Conservation (phyloP, 2,329 filamentous ascomycete genomes). For the Ophiostoma quercus region DNA sequence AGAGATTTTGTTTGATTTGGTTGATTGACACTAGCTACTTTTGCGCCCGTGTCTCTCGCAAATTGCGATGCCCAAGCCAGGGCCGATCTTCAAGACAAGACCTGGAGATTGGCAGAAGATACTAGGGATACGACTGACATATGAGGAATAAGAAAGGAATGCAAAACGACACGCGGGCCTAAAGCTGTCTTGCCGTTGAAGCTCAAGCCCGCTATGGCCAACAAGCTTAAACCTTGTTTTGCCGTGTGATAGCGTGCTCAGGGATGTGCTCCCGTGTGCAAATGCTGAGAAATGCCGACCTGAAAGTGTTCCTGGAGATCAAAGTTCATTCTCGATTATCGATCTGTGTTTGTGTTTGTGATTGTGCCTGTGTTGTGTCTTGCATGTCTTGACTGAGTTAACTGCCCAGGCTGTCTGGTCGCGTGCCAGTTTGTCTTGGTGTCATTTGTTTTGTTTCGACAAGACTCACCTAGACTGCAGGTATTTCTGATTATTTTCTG, state of each 20-base stretch:
- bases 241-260: no score
- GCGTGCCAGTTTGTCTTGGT: background rate
- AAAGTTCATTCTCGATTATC: background rate
- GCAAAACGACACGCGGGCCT: background rate
- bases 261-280: no score
- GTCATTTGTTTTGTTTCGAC: background rate
- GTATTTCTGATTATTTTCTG: no score
- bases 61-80: slow-evolving; percentile 18
- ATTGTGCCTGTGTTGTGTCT: background rate
- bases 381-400: background rate
- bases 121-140: background rate
- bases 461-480: background rate
- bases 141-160: background rate
- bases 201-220: background rate
- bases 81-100: background rate
- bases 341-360: background rate
- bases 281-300: no score
- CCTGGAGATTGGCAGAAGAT: background rate
- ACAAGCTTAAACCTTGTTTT: background rate
- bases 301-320: background rate
- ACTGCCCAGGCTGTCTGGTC: background rate
- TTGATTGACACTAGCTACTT: background rate
- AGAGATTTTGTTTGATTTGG: background rate
- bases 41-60: slow-evolving; percentile 14
- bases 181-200: background rate